These are phyloP conservation scores for Erysiphe pulchra DNA, from an alignment of 2,329 filamentous ascomycete genomes.

Conservation along the genomic window DNA sequence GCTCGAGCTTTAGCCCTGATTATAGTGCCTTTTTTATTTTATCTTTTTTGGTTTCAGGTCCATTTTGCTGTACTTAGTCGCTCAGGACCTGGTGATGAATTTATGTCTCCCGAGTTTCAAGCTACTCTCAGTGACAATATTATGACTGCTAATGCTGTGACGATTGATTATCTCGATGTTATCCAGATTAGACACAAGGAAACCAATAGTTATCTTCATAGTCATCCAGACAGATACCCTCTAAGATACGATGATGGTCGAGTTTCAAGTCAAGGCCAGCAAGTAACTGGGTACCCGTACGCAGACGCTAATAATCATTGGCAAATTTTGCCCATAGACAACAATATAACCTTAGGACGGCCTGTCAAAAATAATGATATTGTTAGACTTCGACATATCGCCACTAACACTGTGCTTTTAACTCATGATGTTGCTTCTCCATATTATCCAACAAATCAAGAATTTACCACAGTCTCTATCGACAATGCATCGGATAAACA, in stretches of 20 bases:
- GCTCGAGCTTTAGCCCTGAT: slow-evolving; percentile 73
- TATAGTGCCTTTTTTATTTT: slow-evolving; percentile 83
- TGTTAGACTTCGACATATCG: slow-evolving; percentile 63
- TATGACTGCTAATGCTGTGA: slow-evolving; percentile 67
- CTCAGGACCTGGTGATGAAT: slow-evolving; percentile 89
- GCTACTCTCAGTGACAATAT: slow-evolving; percentile 87
- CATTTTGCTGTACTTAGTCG: slow-evolving; percentile 75
- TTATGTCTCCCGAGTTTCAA: slow-evolving; percentile 97
- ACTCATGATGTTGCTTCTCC: slow-evolving; percentile 95
- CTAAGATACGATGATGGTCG: slow-evolving; percentile 91
- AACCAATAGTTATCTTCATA: slow-evolving; percentile 88
- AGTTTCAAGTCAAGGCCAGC: slow-evolving; percentile 91
- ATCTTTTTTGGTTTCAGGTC: slow-evolving; percentile 99
- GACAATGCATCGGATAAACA: slow-evolving; percentile 51
- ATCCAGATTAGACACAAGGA: slow-evolving; percentile 89
- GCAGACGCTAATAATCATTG: slow-evolving; percentile 98
- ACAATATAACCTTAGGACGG: slow-evolving; percentile 30
- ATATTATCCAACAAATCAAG: slow-evolving; percentile 90
- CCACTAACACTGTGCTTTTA: slow-evolving; percentile 64
- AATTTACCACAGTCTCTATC: slow-evolving; percentile 62
- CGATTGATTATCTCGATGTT: slow-evolving; percentile 71
- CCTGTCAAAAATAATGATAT: slow-evolving; percentile 62
- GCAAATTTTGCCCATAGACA: slow-evolving; percentile 57
- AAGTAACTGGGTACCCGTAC: slow-evolving; percentile 92
- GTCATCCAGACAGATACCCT: slow-evolving; percentile 69